These are phyloP conservation scores for Limnanthes douglasii DNA, from an alignment of 345 rosid species.

Conservation along the genomic window DNA sequence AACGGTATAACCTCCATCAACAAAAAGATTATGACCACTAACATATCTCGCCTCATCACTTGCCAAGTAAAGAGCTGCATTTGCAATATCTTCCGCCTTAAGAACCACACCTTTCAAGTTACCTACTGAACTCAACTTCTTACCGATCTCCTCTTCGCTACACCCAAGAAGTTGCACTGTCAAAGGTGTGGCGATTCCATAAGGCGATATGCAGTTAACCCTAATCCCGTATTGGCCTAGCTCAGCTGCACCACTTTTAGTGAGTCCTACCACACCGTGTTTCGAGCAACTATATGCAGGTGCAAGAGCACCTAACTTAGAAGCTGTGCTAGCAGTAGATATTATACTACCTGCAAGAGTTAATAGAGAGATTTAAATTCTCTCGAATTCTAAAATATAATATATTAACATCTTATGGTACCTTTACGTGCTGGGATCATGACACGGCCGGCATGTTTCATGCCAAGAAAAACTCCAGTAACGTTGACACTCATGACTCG, in stretches of 20 bases:
- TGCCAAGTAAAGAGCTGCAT: conserved; percentile 68
- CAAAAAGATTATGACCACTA: conserved; percentile 78
- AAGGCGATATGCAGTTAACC: conserved; percentile 76
- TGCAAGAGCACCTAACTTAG: conserved; percentile 72
- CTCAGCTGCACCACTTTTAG: conserved; percentile 73
- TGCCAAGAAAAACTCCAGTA: conserved; percentile 48
- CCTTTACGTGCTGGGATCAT: conserved; percentile 54
- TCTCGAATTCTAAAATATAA: too few relatives aligned
- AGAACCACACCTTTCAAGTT: conserved; percentile 44
- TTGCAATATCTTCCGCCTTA: conserved; percentile 55
- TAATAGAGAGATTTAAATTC: too few relatives aligned
- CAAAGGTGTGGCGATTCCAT: conserved; percentile 80
- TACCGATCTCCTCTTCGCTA: conserved; percentile 45
- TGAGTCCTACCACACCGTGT: conserved; percentile 73
- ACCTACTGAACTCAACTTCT: conserved; percentile 45
- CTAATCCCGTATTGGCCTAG: conserved; percentile 60
- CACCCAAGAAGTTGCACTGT: conserved; percentile 44
- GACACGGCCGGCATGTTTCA: conserved; percentile 70
- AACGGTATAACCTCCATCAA: conserved; percentile 79
- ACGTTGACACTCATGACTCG: conserved; percentile 58
- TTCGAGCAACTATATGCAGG: conserved; percentile 86
- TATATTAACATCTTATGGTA: too few relatives aligned
- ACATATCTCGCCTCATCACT: conserved; percentile 81
- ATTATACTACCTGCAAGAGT: conserved; percentile 68
- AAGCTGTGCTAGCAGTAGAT: conserved; percentile 71